Percentiles rank a stretch among this genome's conserved stretches.
Conservation (phyloP, 306 rosid species). For the Myrica gale region DNA sequence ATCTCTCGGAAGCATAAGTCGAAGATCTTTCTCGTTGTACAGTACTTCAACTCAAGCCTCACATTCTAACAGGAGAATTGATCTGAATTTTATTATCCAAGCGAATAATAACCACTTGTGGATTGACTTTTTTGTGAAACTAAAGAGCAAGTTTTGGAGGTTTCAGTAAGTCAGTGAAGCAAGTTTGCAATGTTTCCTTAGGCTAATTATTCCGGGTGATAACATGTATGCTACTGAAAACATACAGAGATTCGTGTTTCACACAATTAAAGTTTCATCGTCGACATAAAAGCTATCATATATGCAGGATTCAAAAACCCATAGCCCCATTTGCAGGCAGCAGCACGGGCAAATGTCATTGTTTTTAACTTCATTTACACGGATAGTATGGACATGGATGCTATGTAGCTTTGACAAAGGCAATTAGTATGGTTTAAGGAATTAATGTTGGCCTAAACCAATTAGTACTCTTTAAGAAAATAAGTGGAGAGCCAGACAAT, state of each 20-base stretch:
- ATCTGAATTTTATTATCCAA: not conserved
- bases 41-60: not conserved
- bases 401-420: not conserved
- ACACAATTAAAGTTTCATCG: not conserved
- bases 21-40: slow-evolving; percentile 7
- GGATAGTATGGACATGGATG: not conserved
- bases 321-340: not conserved
- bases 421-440: not conserved
- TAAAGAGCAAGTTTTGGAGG: not conserved
- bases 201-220: not conserved
- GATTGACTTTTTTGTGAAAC: not conserved
- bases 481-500: not conserved
- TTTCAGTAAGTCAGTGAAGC: slow-evolving; percentile 1
- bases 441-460: not conserved
- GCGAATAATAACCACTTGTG: not conserved
- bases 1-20: slow-evolving; percentile 50
- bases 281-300: not conserved
- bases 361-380: not conserved
- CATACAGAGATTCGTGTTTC: not conserved
- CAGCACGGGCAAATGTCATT: not conserved
- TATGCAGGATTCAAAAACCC: not conserved
- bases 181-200: not conserved
- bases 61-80: not conserved
- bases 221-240: not conserved
- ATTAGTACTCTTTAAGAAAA: not conserved